phyloP scores from a whole-genome alignment of 805 yeast species.

The Millerozyma miso region DNA sequence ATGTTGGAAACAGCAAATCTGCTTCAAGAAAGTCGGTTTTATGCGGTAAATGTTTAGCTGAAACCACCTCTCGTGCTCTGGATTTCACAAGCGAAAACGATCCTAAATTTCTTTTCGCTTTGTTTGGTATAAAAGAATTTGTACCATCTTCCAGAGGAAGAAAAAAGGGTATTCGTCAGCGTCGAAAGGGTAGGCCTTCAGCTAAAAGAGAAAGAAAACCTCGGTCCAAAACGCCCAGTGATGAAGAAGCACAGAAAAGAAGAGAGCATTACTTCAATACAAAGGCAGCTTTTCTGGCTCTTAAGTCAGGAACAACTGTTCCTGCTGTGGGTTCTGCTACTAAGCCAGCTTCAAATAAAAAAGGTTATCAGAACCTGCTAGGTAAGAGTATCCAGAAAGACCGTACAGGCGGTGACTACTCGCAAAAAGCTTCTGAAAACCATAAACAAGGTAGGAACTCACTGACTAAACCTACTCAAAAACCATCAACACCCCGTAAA shows the following conservation, averaged over 20 bases:
- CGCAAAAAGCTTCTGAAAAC: neutral
- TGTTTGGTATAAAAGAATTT: conserved; percentile 46
- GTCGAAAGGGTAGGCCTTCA: conserved; percentile 17
- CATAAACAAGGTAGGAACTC: neutral
- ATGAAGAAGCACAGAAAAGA: conserved; percentile 31
- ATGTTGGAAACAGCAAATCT: conserved; percentile 21
- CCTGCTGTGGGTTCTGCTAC: conserved; percentile 34
- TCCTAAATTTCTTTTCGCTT: conserved; percentile 43
- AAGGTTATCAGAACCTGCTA: conserved; percentile 2
- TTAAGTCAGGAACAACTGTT: conserved; percentile 36
- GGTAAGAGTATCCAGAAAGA: conserved; percentile 1
- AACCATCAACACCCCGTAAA: neutral
- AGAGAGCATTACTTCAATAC: conserved; percentile 33
- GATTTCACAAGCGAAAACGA: conserved; percentile 42
- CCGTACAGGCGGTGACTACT: neutral
- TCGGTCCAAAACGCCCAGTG: conserved; percentile 3
- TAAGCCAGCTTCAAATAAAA: conserved; percentile 3
- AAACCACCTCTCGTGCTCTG: conserved; percentile 7
- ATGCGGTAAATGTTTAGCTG: conserved; percentile 42
- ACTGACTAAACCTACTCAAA: neutral
- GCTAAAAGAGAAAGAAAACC: conserved; percentile 7
- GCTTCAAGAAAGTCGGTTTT: conserved; percentile 21
- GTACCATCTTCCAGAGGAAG: conserved; percentile 15
- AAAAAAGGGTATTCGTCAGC: conserved; percentile 15
- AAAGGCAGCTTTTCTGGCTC: conserved; percentile 25